A percentile compares a stretch with the other conserved stretches of the same genome.
Evolutionary conservation across 345 rosid genomes (phyloP).

Genomic region (Noccaea bulbosa): DNA sequence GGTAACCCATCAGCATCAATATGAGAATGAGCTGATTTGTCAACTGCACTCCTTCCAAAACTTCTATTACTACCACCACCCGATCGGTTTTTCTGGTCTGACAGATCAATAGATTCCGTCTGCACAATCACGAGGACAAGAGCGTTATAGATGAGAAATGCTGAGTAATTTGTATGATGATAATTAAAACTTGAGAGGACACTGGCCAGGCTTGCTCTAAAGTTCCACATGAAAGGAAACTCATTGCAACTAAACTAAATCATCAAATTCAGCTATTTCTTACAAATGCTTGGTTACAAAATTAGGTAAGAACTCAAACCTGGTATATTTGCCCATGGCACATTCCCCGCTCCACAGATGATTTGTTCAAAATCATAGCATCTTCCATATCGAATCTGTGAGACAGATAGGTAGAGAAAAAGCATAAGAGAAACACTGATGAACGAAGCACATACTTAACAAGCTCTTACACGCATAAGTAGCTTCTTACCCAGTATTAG

Average conservation of each 20-base stretch:
- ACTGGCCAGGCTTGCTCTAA: conserved; percentile 16
- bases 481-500: conserved; percentile 81
- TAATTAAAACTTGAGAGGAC: background rate
- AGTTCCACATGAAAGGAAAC: conserved; percentile 26
- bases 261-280: conserved; percentile 15
- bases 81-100: conserved; percentile 59
- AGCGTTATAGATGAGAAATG: background rate
- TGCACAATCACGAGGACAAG: conserved; percentile 43
- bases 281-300: background rate
- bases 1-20: conserved; percentile 96
- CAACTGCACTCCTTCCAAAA: conserved; percentile 63
- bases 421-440: background rate
- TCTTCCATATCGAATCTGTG: conserved; percentile 98
- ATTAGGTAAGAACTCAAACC: conserved; percentile 52
- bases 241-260: conserved; percentile 14
- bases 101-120: conserved; percentile 87
- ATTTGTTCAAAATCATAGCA: conserved; percentile 96
- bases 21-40: conserved; percentile 53
- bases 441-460: background rate
- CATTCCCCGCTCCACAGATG: conserved; percentile 95
- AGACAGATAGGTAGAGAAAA: conserved; percentile 23
- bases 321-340: conserved; percentile 96
- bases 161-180: conserved; percentile 9
- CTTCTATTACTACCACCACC: conserved; percentile 48
- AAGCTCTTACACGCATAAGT: conserved; percentile 11